phyloP scores from a whole-genome alignment of 768 basidiomycete genomes.

The Serendipita sp. region DNA sequence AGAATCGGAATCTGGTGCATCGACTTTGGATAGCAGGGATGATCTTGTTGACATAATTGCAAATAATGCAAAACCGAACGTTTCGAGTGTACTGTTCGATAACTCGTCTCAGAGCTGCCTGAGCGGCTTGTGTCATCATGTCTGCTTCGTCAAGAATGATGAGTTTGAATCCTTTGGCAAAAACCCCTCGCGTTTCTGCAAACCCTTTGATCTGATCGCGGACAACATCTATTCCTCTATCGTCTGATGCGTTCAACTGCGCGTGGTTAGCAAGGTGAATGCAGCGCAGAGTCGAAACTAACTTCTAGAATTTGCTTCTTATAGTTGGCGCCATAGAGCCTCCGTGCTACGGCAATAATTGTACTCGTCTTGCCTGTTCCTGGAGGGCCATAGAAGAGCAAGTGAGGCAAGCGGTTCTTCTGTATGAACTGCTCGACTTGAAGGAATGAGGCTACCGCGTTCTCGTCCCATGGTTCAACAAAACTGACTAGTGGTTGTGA shows the following conservation, averaged over 20 bases:
- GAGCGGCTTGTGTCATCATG: slow-evolving; percentile 99
- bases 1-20: slow-evolving; percentile 95
- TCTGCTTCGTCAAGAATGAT: slow-evolving; percentile 99
- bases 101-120: slow-evolving; percentile 88
- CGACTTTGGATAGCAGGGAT: slow-evolving; percentile 96
- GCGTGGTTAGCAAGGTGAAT: neutral
- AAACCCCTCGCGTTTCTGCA: slow-evolving; percentile 66
- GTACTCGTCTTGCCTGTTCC: slow-evolving; percentile 98
- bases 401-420: slow-evolving; percentile 83
- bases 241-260: slow-evolving; percentile 94
- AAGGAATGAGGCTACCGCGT: neutral
- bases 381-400: slow-evolving; percentile 95
- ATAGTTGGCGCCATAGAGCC: slow-evolving; percentile 73
- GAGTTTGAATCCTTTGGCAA: slow-evolving; percentile 88
- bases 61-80: slow-evolving; percentile 98
- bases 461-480: neutral
- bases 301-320: slow-evolving; percentile 92
- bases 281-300: slow-evolving; percentile 12
- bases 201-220: slow-evolving; percentile 99
- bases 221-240: slow-evolving; percentile 96
- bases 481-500: slow-evolving; percentile 83
- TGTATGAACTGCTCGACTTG: slow-evolving; percentile 94
- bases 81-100: slow-evolving; percentile 99
- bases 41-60: slow-evolving; percentile 99
- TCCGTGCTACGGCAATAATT: slow-evolving; percentile 85